phyloP scores from a whole-genome alignment of 164 flowering plant species.

The Taxillus chinensis region DNA sequence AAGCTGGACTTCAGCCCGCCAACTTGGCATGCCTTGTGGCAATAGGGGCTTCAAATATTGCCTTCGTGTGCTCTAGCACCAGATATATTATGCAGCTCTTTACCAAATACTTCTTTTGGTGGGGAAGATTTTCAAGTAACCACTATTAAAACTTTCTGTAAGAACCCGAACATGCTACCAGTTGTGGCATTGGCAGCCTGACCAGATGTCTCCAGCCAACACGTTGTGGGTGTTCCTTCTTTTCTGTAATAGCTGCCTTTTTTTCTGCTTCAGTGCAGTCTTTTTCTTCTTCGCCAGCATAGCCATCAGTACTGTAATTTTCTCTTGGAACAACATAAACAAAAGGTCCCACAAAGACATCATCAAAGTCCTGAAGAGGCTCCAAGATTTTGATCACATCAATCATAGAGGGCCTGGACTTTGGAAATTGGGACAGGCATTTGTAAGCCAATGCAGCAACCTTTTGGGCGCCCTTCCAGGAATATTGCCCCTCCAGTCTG shows the following conservation, averaged over 20 bases:
- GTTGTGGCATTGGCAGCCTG: not conserved
- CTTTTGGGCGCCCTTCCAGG: slow-evolving; percentile 15
- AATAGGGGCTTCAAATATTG: no score
- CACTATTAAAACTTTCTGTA: not conserved
- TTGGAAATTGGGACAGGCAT: slow-evolving; percentile 22
- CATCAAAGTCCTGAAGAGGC: slow-evolving; percentile 16
- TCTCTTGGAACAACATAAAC: slow-evolving; percentile 12
- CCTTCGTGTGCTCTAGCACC: no score
- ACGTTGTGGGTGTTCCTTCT: not conserved
- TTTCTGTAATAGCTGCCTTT: not conserved
- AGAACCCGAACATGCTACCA: slow-evolving; percentile 9
- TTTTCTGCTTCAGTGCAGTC: not conserved
- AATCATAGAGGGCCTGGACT: slow-evolving; percentile 16
- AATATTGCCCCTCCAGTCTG: slow-evolving; percentile 18
- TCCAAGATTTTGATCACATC: slow-evolving; percentile 20
- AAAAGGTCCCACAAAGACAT: slow-evolving; percentile 10
- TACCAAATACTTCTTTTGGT: no score
- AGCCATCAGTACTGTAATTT: not conserved
- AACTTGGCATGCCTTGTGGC: no score
- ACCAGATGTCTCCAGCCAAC: slow-evolving; percentile 2
- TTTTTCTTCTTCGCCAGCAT: not conserved
- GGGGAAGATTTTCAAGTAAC: not conserved
- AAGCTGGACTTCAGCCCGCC: no score
- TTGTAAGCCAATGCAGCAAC: slow-evolving; percentile 18
- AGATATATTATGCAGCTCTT: no score